Conservation (phyloP, 495 filamentous ascomycete species). For the Hypoxylon fragiforme region DNA sequence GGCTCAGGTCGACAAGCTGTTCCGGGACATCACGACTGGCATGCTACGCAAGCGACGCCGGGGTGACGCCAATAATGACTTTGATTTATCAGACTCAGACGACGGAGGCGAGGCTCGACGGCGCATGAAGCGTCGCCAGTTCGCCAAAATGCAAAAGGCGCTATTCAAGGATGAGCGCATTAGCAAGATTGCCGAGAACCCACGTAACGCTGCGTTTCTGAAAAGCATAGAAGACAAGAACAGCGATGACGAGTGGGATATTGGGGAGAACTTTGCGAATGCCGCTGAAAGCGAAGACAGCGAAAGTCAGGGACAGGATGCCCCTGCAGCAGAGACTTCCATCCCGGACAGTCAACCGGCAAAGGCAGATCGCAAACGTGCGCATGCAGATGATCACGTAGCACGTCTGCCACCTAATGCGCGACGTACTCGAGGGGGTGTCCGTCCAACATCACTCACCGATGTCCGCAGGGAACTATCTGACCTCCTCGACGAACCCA, state of each 20-base stretch:
- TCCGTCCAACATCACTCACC: conserved; percentile 67
- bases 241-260: conserved; percentile 77
- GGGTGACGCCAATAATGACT: conserved; percentile 62
- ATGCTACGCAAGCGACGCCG: conserved; percentile 74
- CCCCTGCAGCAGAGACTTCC: conserved; percentile 12
- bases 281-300: conserved; percentile 50
- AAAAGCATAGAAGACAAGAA: conserved; percentile 83
- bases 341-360: conserved; percentile 53
- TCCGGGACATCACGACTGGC: conserved; percentile 88
- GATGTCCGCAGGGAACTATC: conserved; percentile 81
- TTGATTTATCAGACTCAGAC: conserved; percentile 84
- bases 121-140: conserved; percentile 81
- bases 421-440: conserved; percentile 63
- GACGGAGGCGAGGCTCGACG: conserved; percentile 78
- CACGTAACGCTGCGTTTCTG: conserved; percentile 87
- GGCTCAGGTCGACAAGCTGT: conserved; percentile 83
- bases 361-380: conserved; percentile 31
- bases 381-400: conserved; percentile 50
- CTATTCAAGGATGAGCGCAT: conserved; percentile 89
- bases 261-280: conserved; percentile 63
- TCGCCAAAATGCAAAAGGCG: conserved; percentile 88
- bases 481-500: conserved; percentile 76
- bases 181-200: conserved; percentile 86
- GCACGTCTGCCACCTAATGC: conserved; percentile 61
- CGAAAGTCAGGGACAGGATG: conserved; percentile 23